Base-by-base conservation (phyloP, 768 basidiomycete genomes). In the Cystobasidium ongulense region DNA sequence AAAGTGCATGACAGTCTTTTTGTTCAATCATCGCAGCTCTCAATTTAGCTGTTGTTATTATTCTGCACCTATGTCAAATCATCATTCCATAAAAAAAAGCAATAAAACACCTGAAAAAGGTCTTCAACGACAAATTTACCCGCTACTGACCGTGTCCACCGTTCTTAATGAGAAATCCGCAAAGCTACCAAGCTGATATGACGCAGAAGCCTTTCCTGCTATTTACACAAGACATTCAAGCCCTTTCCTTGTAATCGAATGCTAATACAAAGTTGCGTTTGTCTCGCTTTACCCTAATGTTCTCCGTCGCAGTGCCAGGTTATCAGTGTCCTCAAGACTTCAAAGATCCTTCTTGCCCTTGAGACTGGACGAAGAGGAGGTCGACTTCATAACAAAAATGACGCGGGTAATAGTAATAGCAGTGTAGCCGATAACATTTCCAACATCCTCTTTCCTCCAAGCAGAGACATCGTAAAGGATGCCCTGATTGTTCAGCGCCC, bases 41-140 rank as follows among this genome's bases (percentile, higher is more conserved):
- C 46, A 50, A 4, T 59, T 35, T 29, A 35, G 57, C 57, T 23
- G 25, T 15, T 29, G 7, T 23, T 23, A 54, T 23, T 31, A 35
- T 21, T 50, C n/a, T n/a, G 7, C n/a, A 61, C 4, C 57, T 33
- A 38, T 61, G 57, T 61, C 25, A 61, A 15, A 61, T 15, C 29
- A 33, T 2, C 5, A 61, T 15, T 17, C 18, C 15, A 8, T 23
- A 64, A 5, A 64, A 64, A 64, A 64, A 38, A 25, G 63, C 63
- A 67, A 50, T 67, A 52, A 67, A 67, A 50, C 41, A 46, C n/a
- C 65, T 38, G n/a, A 38, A 67, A 67, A 46, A 67, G 65, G 65
- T 52, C 65, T 67, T 67, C 43, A 67, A 67, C 65, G 43, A 67
- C 39, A 67, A 59, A 59, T 2, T 59, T 35, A 15, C 13, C 21